Evolutionary conservation across 2,329 filamentous ascomycete genomes (phyloP), one percentile per base, ranked within the genome.

Genomic region (Claviceps cyperi): DNA sequence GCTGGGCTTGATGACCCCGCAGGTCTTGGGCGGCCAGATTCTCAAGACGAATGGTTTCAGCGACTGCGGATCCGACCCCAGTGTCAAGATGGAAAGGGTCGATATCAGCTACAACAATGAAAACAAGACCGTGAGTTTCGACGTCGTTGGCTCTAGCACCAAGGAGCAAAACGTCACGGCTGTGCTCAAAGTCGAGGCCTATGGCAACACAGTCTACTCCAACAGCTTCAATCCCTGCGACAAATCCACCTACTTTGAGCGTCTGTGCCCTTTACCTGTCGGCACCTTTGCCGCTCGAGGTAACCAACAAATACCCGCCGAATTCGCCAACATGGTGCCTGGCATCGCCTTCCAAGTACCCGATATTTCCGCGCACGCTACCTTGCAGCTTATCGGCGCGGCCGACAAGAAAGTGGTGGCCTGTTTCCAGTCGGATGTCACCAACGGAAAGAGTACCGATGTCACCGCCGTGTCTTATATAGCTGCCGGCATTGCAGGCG

Each of bases 281-380:
- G 85, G 86, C 22, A 68, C 66, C 5, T 98, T 97, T 60, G 67
- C 78, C 14, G 89, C 91, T 7, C 69, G 71, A 43, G 91, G 89
- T 45, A 70, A 69, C 3, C 84, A 92, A 64, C 66, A 72, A 32
- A 85, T 98, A 39, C 85, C 89, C 15, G 67, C 76, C 0, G 61
- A 81, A 53, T 91, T 82, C 61, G 81, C 86, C 50, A 75, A 75
- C 49, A 69, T 84, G 67, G 91, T 98, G 40, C 92, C 92, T 1
- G 70, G 79, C 2, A 94, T 98, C 56, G 91, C 91, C 13, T 98
- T 96, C 69, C 77, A 79, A 53, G 74, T 98, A 35, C 92, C 92
- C 47, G 90, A 98, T 63, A 84, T 98, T 57, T 83, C 91, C 50
- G 91, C 91, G 38, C 69, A 83, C 59, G 92, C 90, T 36, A 92